These are phyloP conservation scores for Zasmidium citrigriseum DNA, from an alignment of 2,329 filamentous ascomycete genomes.

Conservation along the genomic window DNA sequence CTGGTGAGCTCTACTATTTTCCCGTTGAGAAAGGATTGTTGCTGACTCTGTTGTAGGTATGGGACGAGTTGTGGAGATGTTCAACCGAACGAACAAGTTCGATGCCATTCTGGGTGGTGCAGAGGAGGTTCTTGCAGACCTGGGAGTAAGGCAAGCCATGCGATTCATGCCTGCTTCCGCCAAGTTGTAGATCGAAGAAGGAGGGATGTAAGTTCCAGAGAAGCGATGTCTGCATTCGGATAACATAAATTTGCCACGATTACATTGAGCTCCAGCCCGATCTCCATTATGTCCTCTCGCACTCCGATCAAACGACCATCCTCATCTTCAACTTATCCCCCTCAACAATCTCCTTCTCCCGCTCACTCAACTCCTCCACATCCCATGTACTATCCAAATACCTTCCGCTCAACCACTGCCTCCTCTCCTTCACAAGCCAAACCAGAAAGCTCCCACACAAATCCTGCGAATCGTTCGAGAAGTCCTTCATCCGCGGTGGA, in stretches of 20 bases:
- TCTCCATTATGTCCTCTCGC: too few relatives aligned
- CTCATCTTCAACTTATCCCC: constrained; percentile 39
- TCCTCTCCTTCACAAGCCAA: constrained; percentile 12
- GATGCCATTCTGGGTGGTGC: constrained; percentile 69
- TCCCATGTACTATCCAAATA: constrained; percentile 43
- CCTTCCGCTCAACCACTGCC: constrained; percentile 42
- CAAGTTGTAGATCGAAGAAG: constrained; percentile 25
- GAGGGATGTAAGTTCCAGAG: too few relatives aligned
- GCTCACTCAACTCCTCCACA: constrained; percentile 39
- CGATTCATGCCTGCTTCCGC: constrained; percentile 66
- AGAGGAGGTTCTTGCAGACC: constrained; percentile 78
- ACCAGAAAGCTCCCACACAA: neutral
- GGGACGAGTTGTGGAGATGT: constrained; percentile 81
- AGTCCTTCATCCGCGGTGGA: neutral
- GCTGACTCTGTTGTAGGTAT: too few relatives aligned
- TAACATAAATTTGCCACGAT: too few relatives aligned
- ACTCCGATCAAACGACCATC: constrained; percentile 22
- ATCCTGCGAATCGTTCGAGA: neutral
- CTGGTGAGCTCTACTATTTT: too few relatives aligned
- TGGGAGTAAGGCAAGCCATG: constrained; percentile 82
- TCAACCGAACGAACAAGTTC: constrained; percentile 80
- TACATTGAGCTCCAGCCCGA: too few relatives aligned
- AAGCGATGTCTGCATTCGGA: too few relatives aligned
- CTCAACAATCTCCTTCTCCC: constrained; percentile 36
- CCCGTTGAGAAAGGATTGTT: too few relatives aligned